Evolutionary conservation across 1,284 basidiomycete genomes (phyloP), one percentile per base, ranked within the genome.

Genomic region (Austroboletus olivaceoglutinosus): DNA sequence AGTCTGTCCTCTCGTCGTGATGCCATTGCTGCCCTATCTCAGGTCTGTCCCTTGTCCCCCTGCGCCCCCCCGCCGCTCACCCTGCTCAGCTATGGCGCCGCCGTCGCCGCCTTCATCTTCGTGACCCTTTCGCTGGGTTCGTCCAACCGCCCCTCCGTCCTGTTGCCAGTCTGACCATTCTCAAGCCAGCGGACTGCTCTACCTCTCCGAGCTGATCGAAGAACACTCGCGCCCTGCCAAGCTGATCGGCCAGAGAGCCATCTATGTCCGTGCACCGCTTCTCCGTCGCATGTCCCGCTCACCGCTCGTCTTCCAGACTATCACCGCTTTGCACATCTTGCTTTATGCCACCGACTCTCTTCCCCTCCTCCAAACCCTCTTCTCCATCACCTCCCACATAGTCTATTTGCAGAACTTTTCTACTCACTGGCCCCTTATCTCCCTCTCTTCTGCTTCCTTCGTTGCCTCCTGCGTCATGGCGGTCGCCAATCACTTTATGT

Each of bases 321-420:
- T 97, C 57, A 89, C 96, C 47, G 61, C 72, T 5, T 72, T 96
- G 16, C 92, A 96, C 66, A 63, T 83, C 46, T 60, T 90, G n/a
- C 78, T 97, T 37, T 89, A 85, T 69, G 74, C 89, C 62, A 81
- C 83, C 48, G 93, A 97, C 64, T 77, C 81, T 16, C 79, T 97
- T 4, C 94, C 94, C 0, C 65, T 90, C 31, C 69, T 77, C 33
- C 85, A 88, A 56, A 84, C 82, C 16, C 59, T 80, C 5, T 93
- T 97, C 71, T 93, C 91, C 7, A 80, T 93, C 57, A 51, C 78
- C 55, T 94, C 90, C 62, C 94, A 98, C 64, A 38, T 89, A 50
- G 78, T 95, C 50, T 98, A 97, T 71, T 80, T 95, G 40, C 87
- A 90, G 70, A 97, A 97, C 72, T 95, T 98, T 69, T 89, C 91